These are phyloP conservation scores for Capsicum chinense DNA, from an alignment of 257 asterid genomes.

Conservation along the genomic window DNA sequence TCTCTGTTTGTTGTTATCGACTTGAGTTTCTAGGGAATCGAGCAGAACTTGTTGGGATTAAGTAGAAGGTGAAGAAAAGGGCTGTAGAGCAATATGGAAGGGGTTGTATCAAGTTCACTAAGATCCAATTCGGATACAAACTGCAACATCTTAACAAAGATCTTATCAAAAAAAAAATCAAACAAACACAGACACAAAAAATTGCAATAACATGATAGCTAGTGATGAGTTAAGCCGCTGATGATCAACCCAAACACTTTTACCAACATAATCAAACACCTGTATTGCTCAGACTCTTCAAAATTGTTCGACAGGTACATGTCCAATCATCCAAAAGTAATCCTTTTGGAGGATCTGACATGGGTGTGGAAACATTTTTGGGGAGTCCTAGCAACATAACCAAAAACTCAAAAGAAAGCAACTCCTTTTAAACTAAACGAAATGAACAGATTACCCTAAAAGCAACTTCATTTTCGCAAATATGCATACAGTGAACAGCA, in stretches of 20 bases:
- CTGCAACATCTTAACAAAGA: background rate
- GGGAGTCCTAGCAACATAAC: too few relatives aligned
- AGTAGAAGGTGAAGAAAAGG: constrained; percentile 36
- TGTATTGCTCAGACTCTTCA: too few relatives aligned
- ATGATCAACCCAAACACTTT: background rate
- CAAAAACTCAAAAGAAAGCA: background rate
- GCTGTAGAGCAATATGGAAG: constrained; percentile 31
- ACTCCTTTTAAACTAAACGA: background rate
- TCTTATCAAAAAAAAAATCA: background rate
- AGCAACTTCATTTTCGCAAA: constrained; percentile 81
- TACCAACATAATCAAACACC: background rate
- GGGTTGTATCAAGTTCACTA: background rate
- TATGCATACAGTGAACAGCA: constrained; percentile 71
- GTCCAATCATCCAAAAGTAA: too few relatives aligned
- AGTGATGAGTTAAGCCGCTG: background rate
- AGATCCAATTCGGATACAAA: background rate
- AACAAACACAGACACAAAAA: background rate
- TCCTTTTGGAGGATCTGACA: too few relatives aligned
- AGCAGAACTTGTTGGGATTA: constrained; percentile 32
- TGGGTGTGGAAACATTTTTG: too few relatives aligned
- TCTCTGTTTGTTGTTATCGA: too few relatives aligned
- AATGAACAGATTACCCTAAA: constrained; percentile 55
- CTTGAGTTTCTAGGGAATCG: constrained; percentile 27
- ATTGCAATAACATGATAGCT: background rate
- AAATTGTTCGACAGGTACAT: too few relatives aligned